phyloP scores from a whole-genome alignment of 768 basidiomycete genomes.

The Russula griseocarnosa region DNA sequence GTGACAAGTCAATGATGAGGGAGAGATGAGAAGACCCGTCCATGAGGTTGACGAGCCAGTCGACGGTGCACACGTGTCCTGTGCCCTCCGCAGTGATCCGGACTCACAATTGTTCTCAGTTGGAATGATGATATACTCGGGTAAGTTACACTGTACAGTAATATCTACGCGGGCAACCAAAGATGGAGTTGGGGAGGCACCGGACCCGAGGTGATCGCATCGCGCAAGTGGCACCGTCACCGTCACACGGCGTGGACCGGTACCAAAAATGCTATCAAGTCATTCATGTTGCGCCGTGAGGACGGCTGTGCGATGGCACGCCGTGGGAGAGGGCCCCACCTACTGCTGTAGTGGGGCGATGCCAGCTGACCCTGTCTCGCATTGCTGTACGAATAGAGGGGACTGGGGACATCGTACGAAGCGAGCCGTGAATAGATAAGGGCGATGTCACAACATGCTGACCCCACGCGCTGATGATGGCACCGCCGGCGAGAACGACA shows the following conservation, averaged over 20 bases:
- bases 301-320: constrained; percentile 16
- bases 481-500: constrained; percentile 28
- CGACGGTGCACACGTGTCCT: constrained; percentile 12
- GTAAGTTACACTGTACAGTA: background rate
- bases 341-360: constrained; percentile 18
- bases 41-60: constrained; percentile 33
- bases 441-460: constrained; percentile 29
- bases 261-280: constrained; percentile 8
- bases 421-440: constrained; percentile 25
- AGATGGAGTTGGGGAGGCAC: background rate
- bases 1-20: constrained; percentile 81
- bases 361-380: constrained; percentile 10
- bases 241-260: constrained; percentile 7
- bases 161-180: background rate
- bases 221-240: background rate
- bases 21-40: constrained; percentile 64
- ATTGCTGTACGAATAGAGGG: constrained; percentile 7
- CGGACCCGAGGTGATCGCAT: constrained; percentile 5
- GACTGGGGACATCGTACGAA: constrained; percentile 9
- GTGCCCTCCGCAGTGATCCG: constrained; percentile 3
- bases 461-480: constrained; percentile 27
- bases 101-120: background rate
- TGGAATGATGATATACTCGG: background rate
- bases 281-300: constrained; percentile 8
- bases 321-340: constrained; percentile 15